phyloP scores from a whole-genome alignment of 768 basidiomycete genomes.

The Butyriboletus loyo region DNA sequence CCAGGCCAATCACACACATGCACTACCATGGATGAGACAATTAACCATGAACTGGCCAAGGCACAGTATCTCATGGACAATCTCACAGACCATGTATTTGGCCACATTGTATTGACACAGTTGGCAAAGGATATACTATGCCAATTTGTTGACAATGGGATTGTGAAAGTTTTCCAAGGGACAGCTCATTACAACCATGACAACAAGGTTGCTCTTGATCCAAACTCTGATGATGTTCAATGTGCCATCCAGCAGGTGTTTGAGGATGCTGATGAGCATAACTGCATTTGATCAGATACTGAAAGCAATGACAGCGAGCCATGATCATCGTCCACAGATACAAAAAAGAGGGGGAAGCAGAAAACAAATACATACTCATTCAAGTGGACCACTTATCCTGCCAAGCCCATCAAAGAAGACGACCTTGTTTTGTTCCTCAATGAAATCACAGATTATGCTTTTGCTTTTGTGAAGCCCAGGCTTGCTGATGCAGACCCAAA shows the following conservation, averaged over 20 bases:
- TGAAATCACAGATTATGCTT: conserved; percentile 1
- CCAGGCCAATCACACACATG: neutral
- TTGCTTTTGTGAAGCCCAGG: neutral
- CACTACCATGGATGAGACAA: neutral
- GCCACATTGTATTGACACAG: neutral
- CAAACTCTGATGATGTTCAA: neutral
- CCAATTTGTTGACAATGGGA: neutral
- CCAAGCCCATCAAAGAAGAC: neutral
- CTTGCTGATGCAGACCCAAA: neutral
- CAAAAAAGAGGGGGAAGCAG: neutral
- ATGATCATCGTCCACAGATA: neutral
- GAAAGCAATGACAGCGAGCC: no score
- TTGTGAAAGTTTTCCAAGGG: neutral
- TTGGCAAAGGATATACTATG: neutral
- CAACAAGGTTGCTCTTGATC: neutral
- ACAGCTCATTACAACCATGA: neutral
- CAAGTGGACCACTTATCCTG: conserved; percentile 1
- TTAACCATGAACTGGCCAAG: conserved; percentile 2
- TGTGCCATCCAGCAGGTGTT: conserved; percentile 1
- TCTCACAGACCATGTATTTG: conserved; percentile 1
- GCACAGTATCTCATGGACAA: neutral
- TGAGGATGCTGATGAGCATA: neutral
- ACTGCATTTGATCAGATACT: neutral
- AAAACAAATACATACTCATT: conserved; percentile 1
- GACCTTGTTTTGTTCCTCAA: conserved; percentile 8